Evolutionary conservation across 176 grass and related monocot species (phyloP).

Genomic region (Guadua angustifolia): DNA sequence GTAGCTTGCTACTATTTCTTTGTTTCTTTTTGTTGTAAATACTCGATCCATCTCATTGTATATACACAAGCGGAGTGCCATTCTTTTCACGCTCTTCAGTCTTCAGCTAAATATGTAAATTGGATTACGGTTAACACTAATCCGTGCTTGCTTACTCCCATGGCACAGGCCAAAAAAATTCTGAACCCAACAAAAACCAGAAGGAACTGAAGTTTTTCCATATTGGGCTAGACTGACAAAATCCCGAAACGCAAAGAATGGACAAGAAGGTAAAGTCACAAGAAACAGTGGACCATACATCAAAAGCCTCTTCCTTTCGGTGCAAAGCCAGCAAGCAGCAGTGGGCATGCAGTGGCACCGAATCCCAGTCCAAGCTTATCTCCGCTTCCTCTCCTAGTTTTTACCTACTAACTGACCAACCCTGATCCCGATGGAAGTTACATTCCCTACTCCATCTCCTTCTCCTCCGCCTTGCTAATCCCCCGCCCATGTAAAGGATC

Average conservation of each 20-base stretch:
- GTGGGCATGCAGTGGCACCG: constrained; percentile 27
- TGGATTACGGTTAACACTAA: background rate
- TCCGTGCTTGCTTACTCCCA: background rate
- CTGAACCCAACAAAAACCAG: background rate
- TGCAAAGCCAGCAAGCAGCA: constrained; percentile 47
- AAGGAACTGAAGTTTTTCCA: constrained; percentile 12
- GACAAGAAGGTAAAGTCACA: constrained; percentile 3
- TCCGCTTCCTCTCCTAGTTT: constrained; percentile 35
- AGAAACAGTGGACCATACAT: constrained; percentile 15
- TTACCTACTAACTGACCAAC: constrained; percentile 39
- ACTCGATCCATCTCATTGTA: background rate
- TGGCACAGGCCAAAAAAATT: background rate
- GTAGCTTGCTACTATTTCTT: too few relatives aligned
- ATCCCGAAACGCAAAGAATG: background rate
- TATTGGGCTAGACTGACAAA: constrained; percentile 16
- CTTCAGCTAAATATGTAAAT: background rate
- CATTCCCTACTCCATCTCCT: constrained; percentile 59
- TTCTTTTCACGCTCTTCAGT: background rate
- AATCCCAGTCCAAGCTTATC: constrained; percentile 30
- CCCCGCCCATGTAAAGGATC: constrained; percentile 54
- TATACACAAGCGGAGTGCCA: background rate
- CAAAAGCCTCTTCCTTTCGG: constrained; percentile 45
- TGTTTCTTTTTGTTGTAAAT: too few relatives aligned
- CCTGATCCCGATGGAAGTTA: constrained; percentile 74
- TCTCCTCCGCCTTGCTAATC: background rate